Evolutionary conservation across 345 rosid species (phyloP).

Genomic region (Durio zibethinus): DNA sequence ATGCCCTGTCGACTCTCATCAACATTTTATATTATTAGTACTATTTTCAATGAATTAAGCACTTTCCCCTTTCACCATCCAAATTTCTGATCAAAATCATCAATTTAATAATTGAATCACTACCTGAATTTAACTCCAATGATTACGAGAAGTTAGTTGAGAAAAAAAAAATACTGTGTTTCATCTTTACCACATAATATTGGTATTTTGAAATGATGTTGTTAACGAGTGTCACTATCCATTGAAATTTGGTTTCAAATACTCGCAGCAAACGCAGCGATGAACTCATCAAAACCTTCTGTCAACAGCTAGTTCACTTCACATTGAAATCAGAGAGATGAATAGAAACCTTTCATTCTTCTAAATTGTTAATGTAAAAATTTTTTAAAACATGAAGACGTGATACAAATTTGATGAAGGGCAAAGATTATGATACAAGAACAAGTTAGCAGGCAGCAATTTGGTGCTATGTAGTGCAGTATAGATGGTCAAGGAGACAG

Average conservation of each 20-base stretch:
- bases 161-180: too few species aligned
- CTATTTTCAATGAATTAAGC: background rate
- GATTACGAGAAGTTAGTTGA: too few species aligned
- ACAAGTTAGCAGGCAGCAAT: constrained; percentile 6
- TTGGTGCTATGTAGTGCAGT: background rate
- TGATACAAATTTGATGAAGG: background rate
- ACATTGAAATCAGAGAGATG: background rate
- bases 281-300: background rate
- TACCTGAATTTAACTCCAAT: too few species aligned
- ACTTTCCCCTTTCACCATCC: background rate
- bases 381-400: background rate
- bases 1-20: constrained; percentile 19
- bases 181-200: too few species aligned
- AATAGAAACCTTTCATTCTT: background rate
- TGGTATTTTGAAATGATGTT: too few species aligned
- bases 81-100: background rate
- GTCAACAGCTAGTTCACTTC: background rate
- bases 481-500: constrained; percentile 41
- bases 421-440: background rate
- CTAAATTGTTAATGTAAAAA: background rate
- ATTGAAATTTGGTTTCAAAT: background rate
- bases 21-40: background rate
- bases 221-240: background rate
- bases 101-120: too few species aligned
- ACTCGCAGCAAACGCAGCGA: background rate